A percentile compares a stretch with the other conserved stretches of the same genome.
phyloP scores from a whole-genome alignment of 2,329 filamentous ascomycete genomes.

The Sporothrix protearum region DNA sequence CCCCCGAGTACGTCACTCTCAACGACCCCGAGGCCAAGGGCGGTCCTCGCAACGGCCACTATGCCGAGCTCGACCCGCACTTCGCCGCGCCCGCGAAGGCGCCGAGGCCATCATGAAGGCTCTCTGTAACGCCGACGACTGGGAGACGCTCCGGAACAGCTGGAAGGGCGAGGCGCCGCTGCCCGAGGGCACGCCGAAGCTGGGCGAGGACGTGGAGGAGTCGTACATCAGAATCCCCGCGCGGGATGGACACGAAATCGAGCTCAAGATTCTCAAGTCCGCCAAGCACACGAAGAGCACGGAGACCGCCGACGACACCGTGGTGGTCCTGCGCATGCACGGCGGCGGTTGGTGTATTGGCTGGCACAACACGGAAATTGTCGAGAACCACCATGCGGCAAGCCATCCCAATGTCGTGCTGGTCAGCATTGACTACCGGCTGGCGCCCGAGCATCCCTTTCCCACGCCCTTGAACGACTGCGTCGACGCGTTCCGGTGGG shows the following conservation, averaged over 20 bases:
- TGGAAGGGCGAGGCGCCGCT: constrained; percentile 31
- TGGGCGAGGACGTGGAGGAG: constrained; percentile 37
- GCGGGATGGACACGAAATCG: constrained; percentile 37
- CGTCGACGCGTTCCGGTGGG: constrained; percentile 47
- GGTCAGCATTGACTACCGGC: constrained; percentile 39
- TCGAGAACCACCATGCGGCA: constrained; percentile 38
- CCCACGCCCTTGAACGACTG: constrained; percentile 50
- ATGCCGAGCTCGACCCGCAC: constrained; percentile 35
- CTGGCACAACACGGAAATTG: constrained; percentile 36
- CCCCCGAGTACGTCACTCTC: constrained; percentile 33
- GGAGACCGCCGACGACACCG: constrained; percentile 19
- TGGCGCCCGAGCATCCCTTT: constrained; percentile 50
- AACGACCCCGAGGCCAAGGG: constrained; percentile 36
- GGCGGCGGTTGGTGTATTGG: constrained; percentile 40
- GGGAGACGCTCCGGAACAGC: constrained; percentile 33
- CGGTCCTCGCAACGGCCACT: constrained; percentile 37
- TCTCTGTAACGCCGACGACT: constrained; percentile 34
- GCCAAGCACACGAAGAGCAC: constrained; percentile 26
- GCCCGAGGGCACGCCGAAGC: constrained; percentile 34
- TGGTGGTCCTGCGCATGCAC: constrained; percentile 35
- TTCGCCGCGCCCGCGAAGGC: constrained; percentile 33
- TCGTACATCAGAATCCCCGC: constrained; percentile 33
- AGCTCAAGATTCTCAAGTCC: constrained; percentile 34
- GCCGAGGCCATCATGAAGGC: constrained; percentile 31
- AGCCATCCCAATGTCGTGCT: constrained; percentile 37